Evolutionary conservation across 768 basidiomycete species (phyloP), one percentile per base, ranked within the genome.

Genomic region (Pisolithus marmoratus): DNA sequence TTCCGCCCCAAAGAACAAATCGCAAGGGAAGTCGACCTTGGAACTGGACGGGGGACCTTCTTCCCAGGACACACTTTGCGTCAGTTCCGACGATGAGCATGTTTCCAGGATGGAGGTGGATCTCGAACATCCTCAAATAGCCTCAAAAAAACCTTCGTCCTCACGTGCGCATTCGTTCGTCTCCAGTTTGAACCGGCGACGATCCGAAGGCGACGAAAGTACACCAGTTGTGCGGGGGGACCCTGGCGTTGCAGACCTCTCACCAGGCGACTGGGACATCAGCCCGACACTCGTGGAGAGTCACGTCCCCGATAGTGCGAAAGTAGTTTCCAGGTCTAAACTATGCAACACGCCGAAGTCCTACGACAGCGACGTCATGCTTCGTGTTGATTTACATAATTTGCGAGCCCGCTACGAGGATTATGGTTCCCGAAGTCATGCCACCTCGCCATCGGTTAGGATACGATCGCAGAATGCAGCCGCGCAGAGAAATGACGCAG

Each of bases 221-320:
- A 38, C 48, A 22, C 53, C 46, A 34, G 37, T 47, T 2, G 38
- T 38, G n/a, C 6, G 19, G 8, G 37, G 27, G 17, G 53, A 42
- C 8, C 1, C 5, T 8, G 14, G 7, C 8, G 26, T 40, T 2
- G 9, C 41, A 27, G 52, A 46, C 12, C 34, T 34, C 38, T 47
- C 57, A 8, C 60, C 54, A 37, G 57, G 62, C 3, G 60, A 57
- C 0, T 65, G 61, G 61, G 51, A 53, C 14, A 41, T 59, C 44
- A 58, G 58, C 1, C 60, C 64, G 17, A 68, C 67, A 9, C 56
- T 68, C 19, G 60, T 64, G 14, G 60, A 61, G 22, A 56, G 58
- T 23, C 56, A 54, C 12, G 51, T 54, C 17, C 55, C 60, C 17
- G 20, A 34, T 31, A 55, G 52, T 2, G 34, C 38, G 34, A 54